Percentiles rank a stretch among this genome's conserved stretches.
Conservation (phyloP, 1,284 basidiomycete species). For the Ustilago shanxiensis region DNA sequence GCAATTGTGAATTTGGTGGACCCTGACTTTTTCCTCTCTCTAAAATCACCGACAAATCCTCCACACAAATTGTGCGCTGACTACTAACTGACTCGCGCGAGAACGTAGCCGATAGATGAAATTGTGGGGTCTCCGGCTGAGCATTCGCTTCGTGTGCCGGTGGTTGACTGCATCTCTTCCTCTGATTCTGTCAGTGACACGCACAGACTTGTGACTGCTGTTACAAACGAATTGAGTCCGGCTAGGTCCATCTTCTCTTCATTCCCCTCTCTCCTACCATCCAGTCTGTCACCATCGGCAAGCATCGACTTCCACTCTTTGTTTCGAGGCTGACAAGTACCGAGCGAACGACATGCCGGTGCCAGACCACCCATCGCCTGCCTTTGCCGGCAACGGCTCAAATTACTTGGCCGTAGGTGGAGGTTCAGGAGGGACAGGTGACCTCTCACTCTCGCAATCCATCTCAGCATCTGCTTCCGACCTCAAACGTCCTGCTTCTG, state of each 20-base stretch:
- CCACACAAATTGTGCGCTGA: not conserved
- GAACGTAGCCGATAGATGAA: constrained; percentile 6
- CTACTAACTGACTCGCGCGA: constrained; percentile 18
- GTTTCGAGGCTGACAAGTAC: not conserved
- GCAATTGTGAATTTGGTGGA: constrained; percentile 2
- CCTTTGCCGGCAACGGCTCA: constrained; percentile 3
- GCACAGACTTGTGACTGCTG: not conserved
- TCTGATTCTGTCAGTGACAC: constrained; percentile 10
- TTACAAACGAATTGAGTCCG: no score
- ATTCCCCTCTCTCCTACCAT: not conserved
- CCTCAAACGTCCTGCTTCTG: constrained; percentile 41
- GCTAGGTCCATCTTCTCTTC: constrained; percentile 9
- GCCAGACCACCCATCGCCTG: constrained; percentile 20
- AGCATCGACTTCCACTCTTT: not conserved
- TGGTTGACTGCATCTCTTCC: not conserved
- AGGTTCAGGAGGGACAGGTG: constrained; percentile 6
- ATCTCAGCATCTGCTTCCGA: constrained; percentile 45
- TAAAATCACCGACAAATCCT: constrained; percentile 19
- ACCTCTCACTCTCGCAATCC: constrained; percentile 43
- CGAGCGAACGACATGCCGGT: constrained; percentile 22
- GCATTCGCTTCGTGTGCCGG: constrained; percentile 23
- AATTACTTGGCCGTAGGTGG: constrained; percentile 10
- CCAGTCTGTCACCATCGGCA: not conserved
- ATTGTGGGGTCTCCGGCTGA: constrained; percentile 25
- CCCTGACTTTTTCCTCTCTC: constrained; percentile 16